A percentile compares a stretch with the other conserved stretches of the same genome.
These are phyloP conservation scores for Aspergillus neoniger DNA, from an alignment of 2,329 filamentous ascomycete species.

Conservation along the genomic window DNA sequence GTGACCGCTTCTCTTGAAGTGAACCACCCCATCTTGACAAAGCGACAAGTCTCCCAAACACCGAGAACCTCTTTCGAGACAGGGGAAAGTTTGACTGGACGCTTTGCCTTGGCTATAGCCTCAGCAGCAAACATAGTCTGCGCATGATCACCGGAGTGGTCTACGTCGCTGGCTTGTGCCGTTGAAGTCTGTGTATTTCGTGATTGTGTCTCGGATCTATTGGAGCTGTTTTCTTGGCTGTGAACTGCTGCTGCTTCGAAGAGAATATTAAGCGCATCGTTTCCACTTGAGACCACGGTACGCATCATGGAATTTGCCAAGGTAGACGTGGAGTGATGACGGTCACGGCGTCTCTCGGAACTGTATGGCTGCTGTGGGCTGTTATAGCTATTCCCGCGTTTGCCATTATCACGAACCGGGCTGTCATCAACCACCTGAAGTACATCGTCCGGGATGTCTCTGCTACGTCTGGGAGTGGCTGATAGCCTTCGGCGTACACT, in stretches of 20 bases:
- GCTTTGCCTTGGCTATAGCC: slow-evolving; percentile 23
- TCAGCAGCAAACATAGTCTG: slow-evolving; percentile 24
- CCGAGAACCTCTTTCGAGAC: slow-evolving; percentile 41
- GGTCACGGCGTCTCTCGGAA: slow-evolving; percentile 13
- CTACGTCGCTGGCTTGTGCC: slow-evolving; percentile 11
- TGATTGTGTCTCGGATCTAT: slow-evolving; percentile 28
- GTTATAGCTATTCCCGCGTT: not conserved
- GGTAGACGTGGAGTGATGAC: slow-evolving; percentile 32
- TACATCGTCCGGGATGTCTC: slow-evolving; percentile 1
- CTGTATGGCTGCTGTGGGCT: slow-evolving; percentile 8
- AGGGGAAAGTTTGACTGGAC: slow-evolving; percentile 33
- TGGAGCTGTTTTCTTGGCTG: slow-evolving; percentile 41
- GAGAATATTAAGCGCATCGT: slow-evolving; percentile 55
- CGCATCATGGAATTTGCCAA: slow-evolving; percentile 44
- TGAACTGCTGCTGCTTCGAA: slow-evolving; percentile 52
- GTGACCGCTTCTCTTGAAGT: slow-evolving; percentile 56
- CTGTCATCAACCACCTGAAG: slow-evolving; percentile 6
- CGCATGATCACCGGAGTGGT: slow-evolving; percentile 21
- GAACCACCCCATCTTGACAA: slow-evolving; percentile 60
- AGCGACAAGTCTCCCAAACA: slow-evolving; percentile 53
- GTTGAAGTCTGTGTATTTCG: slow-evolving; percentile 24
- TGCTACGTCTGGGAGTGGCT: not conserved
- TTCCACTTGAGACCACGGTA: slow-evolving; percentile 55
- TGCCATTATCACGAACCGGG: slow-evolving; percentile 5
- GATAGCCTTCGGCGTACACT: slow-evolving; percentile 14